These are phyloP conservation scores for Cordyceps tenuipes DNA, from an alignment of 2,329 filamentous ascomycete genomes.

Conservation along the genomic window DNA sequence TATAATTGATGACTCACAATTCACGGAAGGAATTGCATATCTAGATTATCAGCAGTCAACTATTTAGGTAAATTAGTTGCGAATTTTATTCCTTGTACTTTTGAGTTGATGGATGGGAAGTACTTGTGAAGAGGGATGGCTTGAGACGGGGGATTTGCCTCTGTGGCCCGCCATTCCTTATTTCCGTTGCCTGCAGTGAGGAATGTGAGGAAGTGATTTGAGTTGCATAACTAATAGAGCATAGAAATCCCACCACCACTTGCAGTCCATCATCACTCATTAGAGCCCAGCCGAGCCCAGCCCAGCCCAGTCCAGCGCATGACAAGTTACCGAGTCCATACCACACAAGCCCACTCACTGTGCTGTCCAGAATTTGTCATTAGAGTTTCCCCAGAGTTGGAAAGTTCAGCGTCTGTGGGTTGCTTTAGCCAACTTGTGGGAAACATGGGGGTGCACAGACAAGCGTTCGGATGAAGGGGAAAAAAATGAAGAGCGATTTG, in stretches of 20 bases:
- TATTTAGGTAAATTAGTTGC: neutral
- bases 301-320: too few relatives aligned
- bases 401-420: neutral
- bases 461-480: constrained; percentile 9
- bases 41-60: neutral
- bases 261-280: neutral
- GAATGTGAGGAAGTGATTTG: too few relatives aligned
- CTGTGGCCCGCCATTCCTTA: neutral
- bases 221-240: neutral
- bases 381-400: neutral
- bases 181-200: too few relatives aligned
- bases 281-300: too few relatives aligned
- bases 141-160: too few relatives aligned
- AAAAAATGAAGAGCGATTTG: neutral
- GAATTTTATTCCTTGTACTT: neutral
- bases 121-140: too few relatives aligned
- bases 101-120: too few relatives aligned
- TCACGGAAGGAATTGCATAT: neutral
- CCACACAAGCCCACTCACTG: too few relatives aligned
- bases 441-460: neutral
- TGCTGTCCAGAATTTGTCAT: neutral
- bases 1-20: neutral
- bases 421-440: neutral
- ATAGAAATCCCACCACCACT: neutral
- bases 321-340: too few relatives aligned